Evolutionary conservation across 1,284 basidiomycete genomes (phyloP).

Genomic region (Agroathelia rolfsii): DNA sequence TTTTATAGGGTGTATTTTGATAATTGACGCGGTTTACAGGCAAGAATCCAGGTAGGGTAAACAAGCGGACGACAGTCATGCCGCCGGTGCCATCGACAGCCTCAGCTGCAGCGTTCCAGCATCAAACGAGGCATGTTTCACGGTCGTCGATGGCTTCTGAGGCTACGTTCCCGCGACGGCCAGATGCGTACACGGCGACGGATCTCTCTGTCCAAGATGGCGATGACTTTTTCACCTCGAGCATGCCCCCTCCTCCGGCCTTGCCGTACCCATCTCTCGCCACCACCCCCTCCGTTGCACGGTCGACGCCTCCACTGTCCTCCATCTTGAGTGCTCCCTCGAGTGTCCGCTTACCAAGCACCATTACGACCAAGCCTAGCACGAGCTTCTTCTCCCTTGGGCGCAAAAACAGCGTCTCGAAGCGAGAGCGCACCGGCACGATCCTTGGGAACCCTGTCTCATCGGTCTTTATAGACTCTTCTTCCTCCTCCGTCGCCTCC

Average conservation of each 20-base stretch:
- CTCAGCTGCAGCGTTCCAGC: slow-evolving; percentile 24
- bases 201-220: slow-evolving; percentile 44
- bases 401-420: slow-evolving; percentile 52
- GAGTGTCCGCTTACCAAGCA: slow-evolving; percentile 17
- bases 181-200: slow-evolving; percentile 67
- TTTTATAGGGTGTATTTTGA: slow-evolving; percentile 4
- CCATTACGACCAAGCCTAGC: slow-evolving; percentile 28
- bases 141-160: slow-evolving; percentile 63
- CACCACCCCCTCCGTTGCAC: slow-evolving; percentile 17
- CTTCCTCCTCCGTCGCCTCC: slow-evolving; percentile 19
- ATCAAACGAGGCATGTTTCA: slow-evolving; percentile 54
- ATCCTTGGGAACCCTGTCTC: no score
- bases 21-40: slow-evolving; percentile 4
- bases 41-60: slow-evolving; percentile 11
- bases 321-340: slow-evolving; percentile 21
- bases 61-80: slow-evolving; percentile 21
- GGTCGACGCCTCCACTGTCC: slow-evolving; percentile 23
- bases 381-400: slow-evolving; percentile 69
- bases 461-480: no score
- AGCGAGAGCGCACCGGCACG: slow-evolving; percentile 21
- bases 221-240: slow-evolving; percentile 36
- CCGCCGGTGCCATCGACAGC: slow-evolving; percentile 20
- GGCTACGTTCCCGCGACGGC: slow-evolving; percentile 65
- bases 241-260: slow-evolving; percentile 47
- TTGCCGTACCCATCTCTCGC: slow-evolving; percentile 70